Evolutionary conservation across 441 rosid species (phyloP).

Genomic region (Gossypium lobatum): DNA sequence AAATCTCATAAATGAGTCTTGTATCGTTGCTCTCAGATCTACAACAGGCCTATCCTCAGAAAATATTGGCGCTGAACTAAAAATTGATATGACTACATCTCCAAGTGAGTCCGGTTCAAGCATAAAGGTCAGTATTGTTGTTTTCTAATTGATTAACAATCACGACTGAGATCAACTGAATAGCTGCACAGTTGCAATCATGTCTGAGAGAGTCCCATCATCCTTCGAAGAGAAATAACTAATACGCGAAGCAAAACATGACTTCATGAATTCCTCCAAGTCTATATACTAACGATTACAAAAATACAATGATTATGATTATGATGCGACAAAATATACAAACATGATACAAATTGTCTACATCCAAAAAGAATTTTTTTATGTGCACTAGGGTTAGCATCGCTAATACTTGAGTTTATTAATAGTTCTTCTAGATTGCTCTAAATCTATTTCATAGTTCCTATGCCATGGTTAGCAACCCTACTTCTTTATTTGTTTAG

Average conservation of each 20-base stretch:
- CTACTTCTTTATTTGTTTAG: constrained; percentile 22
- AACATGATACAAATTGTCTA: not conserved
- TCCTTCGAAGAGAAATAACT: not conserved
- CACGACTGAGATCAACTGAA: not conserved
- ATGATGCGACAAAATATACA: not conserved
- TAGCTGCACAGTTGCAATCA: not conserved
- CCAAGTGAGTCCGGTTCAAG: constrained; percentile 43
- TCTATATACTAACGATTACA: too few species aligned
- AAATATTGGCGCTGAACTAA: constrained; percentile 34
- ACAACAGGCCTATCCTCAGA: constrained; percentile 48
- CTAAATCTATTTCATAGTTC: not conserved
- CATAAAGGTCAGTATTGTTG: constrained; percentile 43
- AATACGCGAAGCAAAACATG: too few species aligned
- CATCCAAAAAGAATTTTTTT: not conserved
- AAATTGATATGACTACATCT: constrained; percentile 33
- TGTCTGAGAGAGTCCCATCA: not conserved
- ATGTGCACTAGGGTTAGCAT: not conserved
- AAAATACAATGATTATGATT: not conserved
- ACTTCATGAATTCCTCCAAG: too few species aligned
- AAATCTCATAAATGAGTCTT: not conserved
- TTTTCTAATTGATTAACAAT: not conserved
- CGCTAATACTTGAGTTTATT: not conserved
- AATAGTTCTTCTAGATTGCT: not conserved
- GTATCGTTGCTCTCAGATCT: constrained; percentile 41
- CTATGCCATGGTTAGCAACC: not conserved